Evolutionary conservation across 2,329 filamentous ascomycete genomes (phyloP), one percentile per base, ranked within the genome.

Genomic region (Ceratocystis colombiana): DNA sequence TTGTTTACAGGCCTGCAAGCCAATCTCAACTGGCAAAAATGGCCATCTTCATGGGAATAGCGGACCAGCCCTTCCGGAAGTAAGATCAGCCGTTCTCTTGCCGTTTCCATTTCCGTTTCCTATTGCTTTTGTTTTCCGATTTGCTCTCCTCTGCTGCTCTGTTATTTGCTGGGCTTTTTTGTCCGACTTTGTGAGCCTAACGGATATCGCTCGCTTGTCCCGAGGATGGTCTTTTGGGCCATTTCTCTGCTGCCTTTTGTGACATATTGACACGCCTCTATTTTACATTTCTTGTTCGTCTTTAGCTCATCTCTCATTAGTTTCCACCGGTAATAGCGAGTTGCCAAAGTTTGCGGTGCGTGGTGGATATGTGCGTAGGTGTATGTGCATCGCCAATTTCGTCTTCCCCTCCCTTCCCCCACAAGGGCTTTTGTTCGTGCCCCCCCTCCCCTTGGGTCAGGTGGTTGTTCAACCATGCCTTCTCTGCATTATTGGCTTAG

Each of bases 261-360:
- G 37, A 15, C 37, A 41, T 41, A 15, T 41, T 15, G 37, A 41
- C 37, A 41, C 37, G 3, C 37, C 37, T 41, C 37, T 15, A 41
- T 41, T 41, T 41, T 41, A 41, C 37, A 41, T 41, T 41, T 41
- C 12, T 41, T 41, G 37, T 41, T 41, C 3, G 37, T 4, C 37
- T 41, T 41, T 41, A 41, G 37, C 37, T 15, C 12, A 41, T 15
- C 53, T 15, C 20, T 15, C 20, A 5, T 53, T 20, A 25, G n/a
- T 22, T 20, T n/a, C n/a, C 48, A 53, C 25, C 50, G 50, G 50
- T 22, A 55, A 55, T 55, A 55, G 50, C 50, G 50, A 55, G 7
- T 15, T 41, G 37, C 37, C n/a, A 22, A 10, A 55, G 20, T 53
- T 20, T 53, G 48, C 22, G 48, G n/a, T 20, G 17, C n/a, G n/a